Percentiles rank a stretch among this genome's conserved stretches.
phyloP scores from a whole-genome alignment of 2,329 filamentous ascomycete species.

The Tetracladium maxilliforme region DNA sequence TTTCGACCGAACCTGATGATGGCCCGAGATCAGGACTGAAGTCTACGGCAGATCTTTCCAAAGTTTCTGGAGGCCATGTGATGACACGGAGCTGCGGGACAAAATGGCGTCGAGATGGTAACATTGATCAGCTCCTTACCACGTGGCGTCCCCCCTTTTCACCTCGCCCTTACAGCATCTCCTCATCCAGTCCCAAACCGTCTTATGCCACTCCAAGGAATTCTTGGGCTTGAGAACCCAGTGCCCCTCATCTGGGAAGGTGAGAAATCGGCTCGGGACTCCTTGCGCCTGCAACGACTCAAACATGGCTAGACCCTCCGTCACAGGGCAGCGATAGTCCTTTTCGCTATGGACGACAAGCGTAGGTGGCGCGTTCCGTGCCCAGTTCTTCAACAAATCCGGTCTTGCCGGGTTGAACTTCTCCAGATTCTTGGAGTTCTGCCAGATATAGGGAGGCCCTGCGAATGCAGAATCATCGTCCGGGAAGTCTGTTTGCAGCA shows the following conservation, averaged over 20 bases:
- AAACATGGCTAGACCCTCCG: constrained; percentile 57
- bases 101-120: no score
- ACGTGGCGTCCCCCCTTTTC: no score
- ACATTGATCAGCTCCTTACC: no score
- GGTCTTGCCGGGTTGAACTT: constrained; percentile 52
- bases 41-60: no score
- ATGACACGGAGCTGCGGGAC: no score
- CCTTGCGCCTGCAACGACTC: constrained; percentile 48
- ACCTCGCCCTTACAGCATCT: no score
- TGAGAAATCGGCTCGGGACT: constrained; percentile 46
- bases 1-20: no score
- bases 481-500: constrained; percentile 51
- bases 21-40: no score
- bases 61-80: no score
- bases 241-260: constrained; percentile 53
- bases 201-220: constrained; percentile 75
- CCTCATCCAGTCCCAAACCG: constrained; percentile 71
- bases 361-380: constrained; percentile 73
- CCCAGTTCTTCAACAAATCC: constrained; percentile 30
- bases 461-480: constrained; percentile 53
- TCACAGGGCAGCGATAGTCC: constrained; percentile 77
- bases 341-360: constrained; percentile 82
- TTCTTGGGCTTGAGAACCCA: constrained; percentile 91
- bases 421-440: constrained; percentile 47
- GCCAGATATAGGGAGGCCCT: constrained; percentile 37